phyloP scores from a whole-genome alignment of 192 early-diverging fungal species.

The Spizellomyces punctatus region DNA sequence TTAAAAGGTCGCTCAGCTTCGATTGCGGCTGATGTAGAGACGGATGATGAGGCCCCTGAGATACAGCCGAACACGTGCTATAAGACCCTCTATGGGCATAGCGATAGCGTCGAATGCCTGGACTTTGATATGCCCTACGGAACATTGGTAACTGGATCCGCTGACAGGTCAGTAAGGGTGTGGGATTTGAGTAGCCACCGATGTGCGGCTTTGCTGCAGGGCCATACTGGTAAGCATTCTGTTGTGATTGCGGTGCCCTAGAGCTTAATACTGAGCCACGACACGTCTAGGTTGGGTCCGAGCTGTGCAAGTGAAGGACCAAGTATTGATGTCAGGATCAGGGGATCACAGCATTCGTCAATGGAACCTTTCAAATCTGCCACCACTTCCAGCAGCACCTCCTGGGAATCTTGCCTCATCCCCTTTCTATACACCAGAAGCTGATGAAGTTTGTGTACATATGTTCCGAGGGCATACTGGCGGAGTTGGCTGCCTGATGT shows the following conservation, averaged over 20 bases:
- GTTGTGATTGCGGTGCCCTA: not conserved
- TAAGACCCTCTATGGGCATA: constrained; percentile 45
- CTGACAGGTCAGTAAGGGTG: constrained; percentile 45
- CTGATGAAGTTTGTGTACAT: constrained; percentile 31
- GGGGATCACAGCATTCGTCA: constrained; percentile 43
- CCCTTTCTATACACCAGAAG: constrained; percentile 24
- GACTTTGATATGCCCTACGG: constrained; percentile 49
- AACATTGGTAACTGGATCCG: constrained; percentile 48
- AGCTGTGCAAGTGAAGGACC: constrained; percentile 33
- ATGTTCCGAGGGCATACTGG: constrained; percentile 41
- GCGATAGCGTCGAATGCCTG: constrained; percentile 46
- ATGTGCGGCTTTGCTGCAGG: constrained; percentile 35
- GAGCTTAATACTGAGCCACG: not conserved
- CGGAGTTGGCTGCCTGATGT: constrained; percentile 45
- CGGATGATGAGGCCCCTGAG: constrained; percentile 18
- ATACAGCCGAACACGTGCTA: constrained; percentile 35
- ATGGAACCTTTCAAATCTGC: constrained; percentile 46
- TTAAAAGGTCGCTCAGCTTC: constrained; percentile 34
- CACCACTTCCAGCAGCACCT: constrained; percentile 25
- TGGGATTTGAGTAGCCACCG: constrained; percentile 49
- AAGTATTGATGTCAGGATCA: constrained; percentile 43
- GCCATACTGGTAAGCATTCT: constrained; percentile 33
- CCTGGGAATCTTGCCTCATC: constrained; percentile 11
- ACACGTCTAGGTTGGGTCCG: constrained; percentile 29
- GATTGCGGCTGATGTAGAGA: constrained; percentile 31